phyloP scores from a whole-genome alignment of 2,329 filamentous ascomycete species.

The Stemphylium vesicarium region DNA sequence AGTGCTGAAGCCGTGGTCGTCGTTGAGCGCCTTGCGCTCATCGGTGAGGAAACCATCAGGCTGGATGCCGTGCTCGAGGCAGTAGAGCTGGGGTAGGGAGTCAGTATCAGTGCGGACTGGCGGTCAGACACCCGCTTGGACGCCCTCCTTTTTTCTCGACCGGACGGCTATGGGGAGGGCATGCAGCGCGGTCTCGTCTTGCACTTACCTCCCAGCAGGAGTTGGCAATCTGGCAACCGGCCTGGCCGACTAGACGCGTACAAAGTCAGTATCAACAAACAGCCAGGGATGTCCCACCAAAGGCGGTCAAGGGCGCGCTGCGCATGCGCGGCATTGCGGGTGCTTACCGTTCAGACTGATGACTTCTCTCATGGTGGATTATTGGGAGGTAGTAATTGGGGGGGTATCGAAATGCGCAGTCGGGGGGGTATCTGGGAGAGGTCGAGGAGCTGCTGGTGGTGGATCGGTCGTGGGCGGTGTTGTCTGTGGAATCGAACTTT shows the following conservation, averaged over 20 bases:
- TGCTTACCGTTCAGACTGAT: conserved; percentile 96
- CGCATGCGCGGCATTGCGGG: conserved; percentile 25
- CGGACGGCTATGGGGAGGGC: conserved; percentile 14
- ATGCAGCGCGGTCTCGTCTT: background rate
- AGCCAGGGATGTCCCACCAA: conserved; percentile 28
- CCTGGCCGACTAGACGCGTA: conserved; percentile 86
- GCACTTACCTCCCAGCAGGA: conserved; percentile 98
- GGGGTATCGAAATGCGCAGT: conserved; percentile 41
- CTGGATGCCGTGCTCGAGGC: conserved; percentile 99
- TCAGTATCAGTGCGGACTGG: conserved; percentile 42
- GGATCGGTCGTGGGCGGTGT: conserved; percentile 23
- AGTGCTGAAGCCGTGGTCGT: conserved; percentile 98
- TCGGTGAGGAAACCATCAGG: conserved; percentile 98
- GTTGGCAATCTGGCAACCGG: conserved; percentile 99
- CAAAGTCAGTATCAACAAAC: conserved; percentile 59
- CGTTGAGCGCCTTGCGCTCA: conserved; percentile 91
- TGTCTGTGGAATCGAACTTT: conserved; percentile 23
- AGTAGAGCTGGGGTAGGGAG: conserved; percentile 78
- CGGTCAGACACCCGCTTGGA: conserved; percentile 40
- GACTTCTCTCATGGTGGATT: conserved; percentile 92
- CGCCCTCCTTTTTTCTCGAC: conserved; percentile 28
- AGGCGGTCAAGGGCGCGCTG: conserved; percentile 54
- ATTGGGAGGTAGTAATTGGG: conserved; percentile 35
- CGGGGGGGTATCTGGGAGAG: conserved; percentile 24
- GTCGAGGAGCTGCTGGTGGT: conserved; percentile 28